A percentile compares a stretch with the other conserved stretches of the same genome.
These are phyloP conservation scores for Gaeumannomyces sp. DNA, from an alignment of 2,329 filamentous ascomycete genomes.

Conservation along the genomic window DNA sequence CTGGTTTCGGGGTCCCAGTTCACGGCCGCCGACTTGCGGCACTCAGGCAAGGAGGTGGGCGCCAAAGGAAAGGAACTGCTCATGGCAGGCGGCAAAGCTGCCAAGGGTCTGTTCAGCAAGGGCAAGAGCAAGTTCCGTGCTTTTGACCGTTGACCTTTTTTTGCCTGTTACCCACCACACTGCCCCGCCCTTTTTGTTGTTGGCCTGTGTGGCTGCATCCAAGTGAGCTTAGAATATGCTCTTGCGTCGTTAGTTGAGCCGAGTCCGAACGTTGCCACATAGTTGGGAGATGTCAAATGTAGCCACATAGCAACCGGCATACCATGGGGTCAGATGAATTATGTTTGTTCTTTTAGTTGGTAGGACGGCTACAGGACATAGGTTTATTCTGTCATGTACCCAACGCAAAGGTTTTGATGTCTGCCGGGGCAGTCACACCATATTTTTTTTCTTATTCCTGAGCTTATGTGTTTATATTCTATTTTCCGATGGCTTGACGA, in stretches of 20 bases:
- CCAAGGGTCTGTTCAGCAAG: conserved; percentile 86
- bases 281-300: neutral
- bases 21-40: conserved; percentile 38
- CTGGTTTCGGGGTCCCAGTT: conserved; percentile 33
- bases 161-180: neutral
- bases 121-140: conserved; percentile 74
- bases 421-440: neutral
- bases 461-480: neutral
- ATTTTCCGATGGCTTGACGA: neutral
- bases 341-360: neutral
- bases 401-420: neutral
- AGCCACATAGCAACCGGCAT: neutral
- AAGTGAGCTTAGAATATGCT: neutral
- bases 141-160: neutral
- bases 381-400: neutral
- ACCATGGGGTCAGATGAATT: neutral
- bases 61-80: conserved; percentile 84
- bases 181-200: neutral
- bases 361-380: neutral
- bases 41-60: conserved; percentile 60
- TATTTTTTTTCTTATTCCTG: neutral
- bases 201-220: neutral
- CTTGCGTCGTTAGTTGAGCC: neutral
- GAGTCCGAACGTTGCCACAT: neutral
- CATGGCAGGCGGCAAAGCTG: conserved; percentile 79